Conservation (phyloP, 805 yeast genomes). For the Brettanomyces bruxellensis region DNA sequence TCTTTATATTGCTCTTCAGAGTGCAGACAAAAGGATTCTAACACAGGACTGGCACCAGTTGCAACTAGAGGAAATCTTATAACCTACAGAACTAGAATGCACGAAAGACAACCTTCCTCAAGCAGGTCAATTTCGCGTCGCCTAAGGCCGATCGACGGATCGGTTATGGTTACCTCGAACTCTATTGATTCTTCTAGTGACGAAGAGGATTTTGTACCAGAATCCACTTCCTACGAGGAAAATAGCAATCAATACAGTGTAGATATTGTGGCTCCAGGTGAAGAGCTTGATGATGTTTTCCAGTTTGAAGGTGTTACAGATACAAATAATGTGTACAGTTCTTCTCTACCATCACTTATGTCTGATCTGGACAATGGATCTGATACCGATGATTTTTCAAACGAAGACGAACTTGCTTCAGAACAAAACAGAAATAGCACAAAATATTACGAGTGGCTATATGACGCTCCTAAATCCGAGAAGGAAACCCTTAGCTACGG, state of each 20-base stretch:
- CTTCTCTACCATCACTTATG: conserved; percentile 15
- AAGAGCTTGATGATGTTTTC: conserved; percentile 13
- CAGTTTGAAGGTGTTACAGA: conserved; percentile 14
- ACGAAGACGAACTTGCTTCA: conserved; percentile 2
- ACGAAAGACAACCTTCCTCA: neutral
- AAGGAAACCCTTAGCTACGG: neutral
- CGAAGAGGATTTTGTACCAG: conserved; percentile 1
- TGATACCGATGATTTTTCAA: neutral
- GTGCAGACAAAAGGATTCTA: conserved; percentile 1
- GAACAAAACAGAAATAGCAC: neutral
- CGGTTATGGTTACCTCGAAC: neutral
- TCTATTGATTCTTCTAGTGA: conserved; percentile 2
- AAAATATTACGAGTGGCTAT: conserved; percentile 1
- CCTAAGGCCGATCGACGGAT: neutral
- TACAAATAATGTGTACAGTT: conserved; percentile 8
- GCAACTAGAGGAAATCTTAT: neutral
- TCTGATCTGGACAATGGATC: neutral
- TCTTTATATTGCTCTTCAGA: neutral
- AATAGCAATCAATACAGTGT: neutral
- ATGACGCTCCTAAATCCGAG: neutral
- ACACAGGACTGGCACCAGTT: neutral
- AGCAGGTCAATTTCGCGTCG: too few species aligned
- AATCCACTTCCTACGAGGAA: neutral
- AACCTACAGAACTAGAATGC: neutral
- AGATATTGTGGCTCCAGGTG: neutral